Evolutionary conservation across 768 basidiomycete species (phyloP), one percentile per base, ranked within the genome.

Genomic region (Pseudohyphozyma bogoriensis): DNA sequence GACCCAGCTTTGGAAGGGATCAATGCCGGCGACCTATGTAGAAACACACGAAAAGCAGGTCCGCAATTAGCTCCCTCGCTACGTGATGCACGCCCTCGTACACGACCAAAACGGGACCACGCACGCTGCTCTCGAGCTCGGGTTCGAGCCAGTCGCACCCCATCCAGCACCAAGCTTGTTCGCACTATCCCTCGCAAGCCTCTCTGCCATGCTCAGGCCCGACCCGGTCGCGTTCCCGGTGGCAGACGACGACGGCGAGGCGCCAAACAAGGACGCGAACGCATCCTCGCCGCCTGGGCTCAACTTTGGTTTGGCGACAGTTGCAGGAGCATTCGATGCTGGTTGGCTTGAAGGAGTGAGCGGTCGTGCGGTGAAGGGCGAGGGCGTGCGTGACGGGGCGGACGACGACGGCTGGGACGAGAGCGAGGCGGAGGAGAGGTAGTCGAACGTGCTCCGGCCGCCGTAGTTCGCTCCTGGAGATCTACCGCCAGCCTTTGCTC

Each of bases 201-300:
- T 32, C 36, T 63, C 58, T 18, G 56, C 56, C 65, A 66, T 66
- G 54, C 50, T 50, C 26, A 56, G 8, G 15, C n/a, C 33, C n/a
- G 22, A n/a, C 0, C 13, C 28, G 31, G 22, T 32, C 18, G 9
- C 28, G 18, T 20, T 16, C 3, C 4, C 1, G 6, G 1, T 11
- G 5, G 4, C 22, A 4, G 49, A 24, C 13, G 33, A 22, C 32
- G 26, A 39, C 40, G 13, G 56, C 56, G 63, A 51, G 57, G 51
- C 40, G 46, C 60, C 60, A 46, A 66, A 66, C 16, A 66, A 47
- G 39, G 40, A 47, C 7, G 65, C 40, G 51, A 66, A 66, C 2
- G 65, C 65, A 32, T 66, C 65, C 5, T 51, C 58, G 4, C 60
- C 64, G 15, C 50, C 50, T 12, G n/a, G 26, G 33, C n/a, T 40